Evolutionary conservation across 306 rosid genomes (phyloP), one percentile per base, ranked within the genome.

Genomic region (Prunus dulcis): DNA sequence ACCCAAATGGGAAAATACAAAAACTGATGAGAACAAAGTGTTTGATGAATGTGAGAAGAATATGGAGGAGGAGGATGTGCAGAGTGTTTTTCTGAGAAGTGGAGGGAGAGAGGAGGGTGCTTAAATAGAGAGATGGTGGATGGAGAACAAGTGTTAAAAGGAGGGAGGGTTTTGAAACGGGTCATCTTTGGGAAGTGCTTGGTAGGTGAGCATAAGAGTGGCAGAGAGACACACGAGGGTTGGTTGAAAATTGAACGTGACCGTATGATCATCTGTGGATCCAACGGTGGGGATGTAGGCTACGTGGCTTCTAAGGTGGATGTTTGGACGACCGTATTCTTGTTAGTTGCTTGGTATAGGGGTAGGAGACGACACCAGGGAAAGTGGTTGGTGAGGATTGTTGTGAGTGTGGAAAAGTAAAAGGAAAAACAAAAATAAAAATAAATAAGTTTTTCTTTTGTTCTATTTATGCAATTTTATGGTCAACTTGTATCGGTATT

Each of bases 201-300:
- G 91, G 91, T 86, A 77, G 93, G 96, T 91, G 76, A 62, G 89
- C 79, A 71, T 75, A 84, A 80, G 85, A 81, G 78, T 76, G 86
- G 89, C n/a, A 79, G 78, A 32, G 79, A 78, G 81, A 80, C 84
- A 76, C 80, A 73, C 75, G 79, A 67, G 86, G 85, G 90, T 87
- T 84, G 82, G 90, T 86, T 86, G 89, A 78, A 23, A 80, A 38
- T 9, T 50, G 15, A 82, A 38, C 64, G 5, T 6, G 69, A 53
- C 61, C 88, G 78, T 76, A 27, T 0, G 89, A 88, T 72, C 12
- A 13, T 3, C 4, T 0, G 6, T 1, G 0, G 20, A 82, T 82
- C 85, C 1, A 20, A 41, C 85, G 87, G 87, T 5, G 45, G 1
- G 0, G 2, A 11, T 1, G 57, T 2, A 2, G 10, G 78, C 76